Evolutionary conservation across 164 flowering plant genomes (phyloP), one percentile per base, ranked within the genome.

Genomic region (Vitis rupestris): DNA sequence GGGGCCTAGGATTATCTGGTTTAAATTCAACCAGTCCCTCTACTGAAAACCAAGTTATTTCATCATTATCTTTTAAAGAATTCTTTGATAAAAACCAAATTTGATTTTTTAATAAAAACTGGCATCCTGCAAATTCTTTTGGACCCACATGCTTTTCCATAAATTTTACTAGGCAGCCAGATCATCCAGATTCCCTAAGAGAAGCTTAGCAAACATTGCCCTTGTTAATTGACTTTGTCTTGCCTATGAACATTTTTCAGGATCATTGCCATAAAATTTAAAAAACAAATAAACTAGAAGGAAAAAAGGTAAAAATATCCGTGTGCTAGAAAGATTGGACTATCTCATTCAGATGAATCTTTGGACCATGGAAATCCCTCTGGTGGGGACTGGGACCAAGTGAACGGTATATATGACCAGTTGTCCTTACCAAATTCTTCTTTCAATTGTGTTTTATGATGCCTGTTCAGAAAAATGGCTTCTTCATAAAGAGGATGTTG

Each of bases 371-470:
- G 23, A 62, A n/a, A 16, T 47, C 52, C 17, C 50, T 23, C 17
- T n/a, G 29, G 44, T 37, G 44, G 7, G 44, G 44, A 37, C 10
- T 37, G 23, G 51, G 65, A 62, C 14, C 65, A 11, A 48, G 49
- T 47, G 27, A 62, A 47, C 16, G 1, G 52, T 55, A 56, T 23
- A 56, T 19, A 29, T 10, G 2, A 13, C 2, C 1, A 11, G 4
- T 61, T 59, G 62, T 64, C 47, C 95, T 81, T 77, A 95, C 98
- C 88, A 72, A 78, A 85, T 78, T 91, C 91, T 68, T 90, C 91
- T 79, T 90, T 91, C 80, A 95, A 59, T 62, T 80, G 78, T 64
- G 80, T 82, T 78, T 80, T 88, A 73, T 91, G 98, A 57, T 81
- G 80, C 72, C 63, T 67, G 53, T 76, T 82, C 71, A 95, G 80